Conservation (phyloP, 306 rosid genomes). For the Potentilla sterilis region DNA sequence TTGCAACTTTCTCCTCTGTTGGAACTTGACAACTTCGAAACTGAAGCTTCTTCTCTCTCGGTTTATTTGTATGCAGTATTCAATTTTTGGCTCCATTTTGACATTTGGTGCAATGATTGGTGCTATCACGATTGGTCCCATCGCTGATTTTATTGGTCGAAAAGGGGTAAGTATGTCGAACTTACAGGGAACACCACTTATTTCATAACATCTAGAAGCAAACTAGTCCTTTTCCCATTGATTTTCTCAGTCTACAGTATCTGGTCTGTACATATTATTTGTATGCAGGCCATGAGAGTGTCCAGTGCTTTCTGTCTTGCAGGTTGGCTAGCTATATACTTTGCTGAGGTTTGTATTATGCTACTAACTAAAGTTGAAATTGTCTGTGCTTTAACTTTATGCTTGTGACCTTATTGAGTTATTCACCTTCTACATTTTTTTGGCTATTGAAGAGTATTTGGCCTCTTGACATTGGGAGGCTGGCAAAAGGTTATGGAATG, state of each 20-base stretch:
- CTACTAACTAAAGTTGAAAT: background rate
- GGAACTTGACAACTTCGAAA: background rate
- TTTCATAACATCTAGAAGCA: background rate
- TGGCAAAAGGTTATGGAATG: constrained; percentile 94
- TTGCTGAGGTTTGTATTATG: constrained; percentile 58
- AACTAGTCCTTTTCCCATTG: background rate
- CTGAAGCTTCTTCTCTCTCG: background rate
- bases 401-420: constrained; percentile 2
- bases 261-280: background rate
- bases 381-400: constrained; percentile 18
- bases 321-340: constrained; percentile 25
- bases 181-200: background rate
- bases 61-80: constrained; percentile 6
- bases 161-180: constrained; percentile 56
- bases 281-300: constrained; percentile 43
- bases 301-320: constrained; percentile 2
- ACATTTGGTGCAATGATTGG: constrained; percentile 96
- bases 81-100: constrained; percentile 77
- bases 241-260: background rate
- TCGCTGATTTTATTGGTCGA: constrained; percentile 72
- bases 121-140: constrained; percentile 77
- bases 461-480: constrained; percentile 80
- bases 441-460: constrained; percentile 42
- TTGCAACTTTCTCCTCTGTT: background rate
- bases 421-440: constrained; percentile 18